Evolutionary conservation across 2,329 filamentous ascomycete genomes (phyloP).

Genomic region (Pseudogymnoascus sp.): DNA sequence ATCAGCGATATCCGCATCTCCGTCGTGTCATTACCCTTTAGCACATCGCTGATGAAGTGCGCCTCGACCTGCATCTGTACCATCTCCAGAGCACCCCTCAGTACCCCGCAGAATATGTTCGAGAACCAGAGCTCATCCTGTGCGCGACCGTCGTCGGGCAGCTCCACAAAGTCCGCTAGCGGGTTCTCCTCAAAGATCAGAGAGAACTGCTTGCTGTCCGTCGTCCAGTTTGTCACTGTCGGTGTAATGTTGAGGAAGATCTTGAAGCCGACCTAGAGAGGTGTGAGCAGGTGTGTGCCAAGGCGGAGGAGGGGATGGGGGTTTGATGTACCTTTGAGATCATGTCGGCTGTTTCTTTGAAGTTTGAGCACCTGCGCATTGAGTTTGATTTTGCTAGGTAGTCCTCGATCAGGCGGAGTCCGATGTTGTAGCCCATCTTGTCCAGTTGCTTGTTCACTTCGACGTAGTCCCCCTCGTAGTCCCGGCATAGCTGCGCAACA

Average conservation of each 20-base stretch:
- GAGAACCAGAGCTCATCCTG: slow-evolving; percentile 98
- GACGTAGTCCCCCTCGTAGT: slow-evolving; percentile 87
- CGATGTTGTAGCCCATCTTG: slow-evolving; percentile 99
- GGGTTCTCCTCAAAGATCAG: slow-evolving; percentile 96
- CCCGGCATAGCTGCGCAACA: slow-evolving; percentile 90
- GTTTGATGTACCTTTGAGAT: slow-evolving; percentile 66
- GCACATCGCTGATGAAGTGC: slow-evolving; percentile 87
- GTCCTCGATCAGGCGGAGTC: slow-evolving; percentile 89
- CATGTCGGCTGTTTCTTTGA: slow-evolving; percentile 93
- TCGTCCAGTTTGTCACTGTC: slow-evolving; percentile 89
- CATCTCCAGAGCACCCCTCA: slow-evolving; percentile 91
- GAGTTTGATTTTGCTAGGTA: slow-evolving; percentile 93
- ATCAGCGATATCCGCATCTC: slow-evolving; percentile 93
- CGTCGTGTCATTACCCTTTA: slow-evolving; percentile 89
- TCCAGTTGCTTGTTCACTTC: slow-evolving; percentile 98
- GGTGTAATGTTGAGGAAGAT: slow-evolving; percentile 97
- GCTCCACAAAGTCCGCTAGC: slow-evolving; percentile 90
- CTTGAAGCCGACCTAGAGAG: slow-evolving; percentile 81
- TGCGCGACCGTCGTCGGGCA: slow-evolving; percentile 89
- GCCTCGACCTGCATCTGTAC: slow-evolving; percentile 99
- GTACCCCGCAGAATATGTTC: slow-evolving; percentile 89
- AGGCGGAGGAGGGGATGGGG: not conserved
- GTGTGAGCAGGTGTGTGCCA: not conserved
- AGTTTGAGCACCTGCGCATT: slow-evolving; percentile 81
- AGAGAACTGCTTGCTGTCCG: slow-evolving; percentile 92